These are phyloP conservation scores for Primulina eburnea DNA, from an alignment of 257 asterid genomes.

Conservation along the genomic window DNA sequence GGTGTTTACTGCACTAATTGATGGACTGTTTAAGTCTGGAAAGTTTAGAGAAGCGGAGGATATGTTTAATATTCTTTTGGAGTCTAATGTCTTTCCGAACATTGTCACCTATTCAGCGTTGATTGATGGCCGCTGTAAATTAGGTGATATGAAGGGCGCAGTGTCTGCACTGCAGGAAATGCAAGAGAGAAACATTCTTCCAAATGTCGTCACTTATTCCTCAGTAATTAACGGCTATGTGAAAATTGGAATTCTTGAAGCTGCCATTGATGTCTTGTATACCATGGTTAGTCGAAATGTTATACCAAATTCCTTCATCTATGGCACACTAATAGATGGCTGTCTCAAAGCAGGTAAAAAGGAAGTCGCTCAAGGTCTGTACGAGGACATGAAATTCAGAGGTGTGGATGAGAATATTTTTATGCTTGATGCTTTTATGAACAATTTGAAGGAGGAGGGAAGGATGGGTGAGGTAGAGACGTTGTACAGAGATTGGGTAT, in stretches of 20 bases:
- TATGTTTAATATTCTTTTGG: constrained; percentile 45
- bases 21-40: constrained; percentile 79
- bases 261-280: constrained; percentile 44
- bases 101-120: constrained; percentile 62
- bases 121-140: constrained; percentile 62
- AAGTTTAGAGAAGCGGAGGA: constrained; percentile 58
- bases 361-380: constrained; percentile 55
- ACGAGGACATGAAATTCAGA: constrained; percentile 59
- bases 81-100: constrained; percentile 50
- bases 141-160: constrained; percentile 57
- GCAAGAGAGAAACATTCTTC: constrained; percentile 50
- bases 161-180: constrained; percentile 60
- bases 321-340: constrained; percentile 64
- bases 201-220: constrained; percentile 71
- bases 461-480: constrained; percentile 46
- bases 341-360: constrained; percentile 63
- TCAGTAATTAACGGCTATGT: constrained; percentile 59
- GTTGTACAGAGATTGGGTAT: constrained; percentile 43
- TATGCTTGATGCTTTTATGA: constrained; percentile 60
- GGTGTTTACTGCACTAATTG: constrained; percentile 57
- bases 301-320: constrained; percentile 60
- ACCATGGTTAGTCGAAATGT: constrained; percentile 54
- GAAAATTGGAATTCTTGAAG: constrained; percentile 67
- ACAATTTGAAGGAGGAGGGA: constrained; percentile 44
- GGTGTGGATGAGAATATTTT: constrained; percentile 57